These are phyloP conservation scores for Amoebophrya sp. DNA, from an alignment of 169 alveolate genomes.

Conservation along the genomic window DNA sequence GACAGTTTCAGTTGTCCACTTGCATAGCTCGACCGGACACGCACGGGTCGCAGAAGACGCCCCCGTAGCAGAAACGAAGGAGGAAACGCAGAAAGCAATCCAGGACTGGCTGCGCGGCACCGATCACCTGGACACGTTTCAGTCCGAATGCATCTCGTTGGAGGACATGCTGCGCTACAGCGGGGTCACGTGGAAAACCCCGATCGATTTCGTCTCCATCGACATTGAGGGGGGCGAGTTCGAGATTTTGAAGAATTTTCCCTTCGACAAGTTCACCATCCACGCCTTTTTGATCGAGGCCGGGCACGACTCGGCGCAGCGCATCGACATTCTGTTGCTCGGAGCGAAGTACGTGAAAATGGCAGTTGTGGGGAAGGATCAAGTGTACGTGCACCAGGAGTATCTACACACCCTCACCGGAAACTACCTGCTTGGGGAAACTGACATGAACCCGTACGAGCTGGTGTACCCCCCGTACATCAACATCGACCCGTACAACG, in stretches of 20 bases:
- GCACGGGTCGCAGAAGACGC: not conserved
- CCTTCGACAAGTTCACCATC: not conserved
- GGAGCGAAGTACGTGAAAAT: not conserved
- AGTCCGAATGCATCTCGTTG: not conserved
- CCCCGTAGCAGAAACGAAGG: not conserved
- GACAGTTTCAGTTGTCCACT: too few species aligned
- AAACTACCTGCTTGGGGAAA: not conserved
- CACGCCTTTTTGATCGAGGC: not conserved
- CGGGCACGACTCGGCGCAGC: not conserved
- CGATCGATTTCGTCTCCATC: not conserved
- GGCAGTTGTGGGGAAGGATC: not conserved
- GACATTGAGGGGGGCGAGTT: not conserved
- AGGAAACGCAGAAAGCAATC: not conserved
- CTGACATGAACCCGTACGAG: not conserved
- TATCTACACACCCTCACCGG: not conserved
- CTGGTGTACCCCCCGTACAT: not conserved
- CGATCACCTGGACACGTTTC: not conserved
- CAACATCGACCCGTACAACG: not conserved
- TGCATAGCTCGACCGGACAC: too few species aligned
- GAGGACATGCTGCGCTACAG: not conserved
- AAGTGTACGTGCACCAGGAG: not conserved
- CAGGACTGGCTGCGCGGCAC: not conserved
- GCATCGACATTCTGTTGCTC: not conserved
- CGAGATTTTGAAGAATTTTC: not conserved
- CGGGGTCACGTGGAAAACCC: not conserved